These are phyloP conservation scores for Teratosphaeriaceae sp. DNA, from an alignment of 2,329 filamentous ascomycete species.

Conservation along the genomic window DNA sequence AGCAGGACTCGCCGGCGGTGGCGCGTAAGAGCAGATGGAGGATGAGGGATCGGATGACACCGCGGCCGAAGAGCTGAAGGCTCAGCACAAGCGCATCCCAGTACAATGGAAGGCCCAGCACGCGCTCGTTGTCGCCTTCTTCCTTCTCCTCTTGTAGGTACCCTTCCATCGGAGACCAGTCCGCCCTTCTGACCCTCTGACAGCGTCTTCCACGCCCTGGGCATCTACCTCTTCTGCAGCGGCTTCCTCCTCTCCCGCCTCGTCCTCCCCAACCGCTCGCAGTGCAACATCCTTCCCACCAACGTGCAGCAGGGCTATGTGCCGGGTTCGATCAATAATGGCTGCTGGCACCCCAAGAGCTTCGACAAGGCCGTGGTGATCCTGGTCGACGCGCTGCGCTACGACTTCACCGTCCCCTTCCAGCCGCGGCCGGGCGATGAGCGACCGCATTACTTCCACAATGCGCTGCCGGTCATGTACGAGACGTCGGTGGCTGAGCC, in stretches of 20 bases:
- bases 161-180: not conserved
- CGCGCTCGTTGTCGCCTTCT: constrained; percentile 55
- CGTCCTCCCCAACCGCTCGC: constrained; percentile 69
- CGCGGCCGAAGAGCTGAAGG: constrained; percentile 19
- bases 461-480: constrained; percentile 80
- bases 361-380: constrained; percentile 90
- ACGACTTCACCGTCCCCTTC: constrained; percentile 90
- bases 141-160: constrained; percentile 56
- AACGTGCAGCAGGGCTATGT: constrained; percentile 26
- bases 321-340: constrained; percentile 45
- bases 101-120: constrained; percentile 49
- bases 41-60: constrained; percentile 9
- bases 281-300: constrained; percentile 69
- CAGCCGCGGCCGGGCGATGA: constrained; percentile 44
- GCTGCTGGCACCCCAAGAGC: constrained; percentile 94
- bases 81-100: constrained; percentile 35
- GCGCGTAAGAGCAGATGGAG: constrained; percentile 9
- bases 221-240: constrained; percentile 87
- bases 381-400: constrained; percentile 86
- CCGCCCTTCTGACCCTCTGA: constrained; percentile 7
- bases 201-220: constrained; percentile 66
- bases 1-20: too few relatives aligned
- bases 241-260: constrained; percentile 89
- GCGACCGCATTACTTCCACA: constrained; percentile 63
- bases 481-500: constrained; percentile 70